Conservation (phyloP, 2,329 filamentous ascomycete species). For the Fusarium mundagurra region DNA sequence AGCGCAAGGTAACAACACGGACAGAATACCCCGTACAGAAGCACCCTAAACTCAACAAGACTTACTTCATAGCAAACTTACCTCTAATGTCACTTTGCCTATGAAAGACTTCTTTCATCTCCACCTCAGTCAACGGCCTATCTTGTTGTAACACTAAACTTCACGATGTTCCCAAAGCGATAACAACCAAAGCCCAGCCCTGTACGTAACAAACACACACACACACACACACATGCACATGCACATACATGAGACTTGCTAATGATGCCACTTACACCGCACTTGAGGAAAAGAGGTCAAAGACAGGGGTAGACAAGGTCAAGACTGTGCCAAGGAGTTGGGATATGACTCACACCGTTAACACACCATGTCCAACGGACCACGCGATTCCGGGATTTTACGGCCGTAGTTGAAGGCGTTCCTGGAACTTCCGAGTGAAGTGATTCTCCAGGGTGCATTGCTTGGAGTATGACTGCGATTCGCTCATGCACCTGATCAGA, state of each 20-base stretch:
- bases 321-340: constrained; percentile 15
- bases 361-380: constrained; percentile 32
- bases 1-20: background rate
- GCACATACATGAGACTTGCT: background rate
- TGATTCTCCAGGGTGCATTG: background rate
- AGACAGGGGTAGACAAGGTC: constrained; percentile 7
- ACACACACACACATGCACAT: constrained; percentile 7
- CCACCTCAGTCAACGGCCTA: constrained; percentile 7
- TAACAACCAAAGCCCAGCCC: constrained; percentile 1
- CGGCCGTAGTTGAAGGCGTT: constrained; percentile 1
- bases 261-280: constrained; percentile 36
- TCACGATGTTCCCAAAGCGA: constrained; percentile 3
- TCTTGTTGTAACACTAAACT: constrained; percentile 3
- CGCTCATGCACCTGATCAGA: constrained; percentile 11
- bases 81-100: constrained; percentile 3
- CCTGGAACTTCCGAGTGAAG: constrained; percentile 20
- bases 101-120: constrained; percentile 3
- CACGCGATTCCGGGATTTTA: constrained; percentile 27
- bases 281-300: constrained; percentile 19
- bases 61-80: constrained; percentile 2
- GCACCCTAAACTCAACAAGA: background rate
- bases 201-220: background rate
- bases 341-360: constrained; percentile 44
- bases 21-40: constrained; percentile 2
- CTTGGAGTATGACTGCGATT: background rate